Base-by-base conservation (phyloP, 352 stramenopile genomes). In the Thalassiosira hispida region DNA sequence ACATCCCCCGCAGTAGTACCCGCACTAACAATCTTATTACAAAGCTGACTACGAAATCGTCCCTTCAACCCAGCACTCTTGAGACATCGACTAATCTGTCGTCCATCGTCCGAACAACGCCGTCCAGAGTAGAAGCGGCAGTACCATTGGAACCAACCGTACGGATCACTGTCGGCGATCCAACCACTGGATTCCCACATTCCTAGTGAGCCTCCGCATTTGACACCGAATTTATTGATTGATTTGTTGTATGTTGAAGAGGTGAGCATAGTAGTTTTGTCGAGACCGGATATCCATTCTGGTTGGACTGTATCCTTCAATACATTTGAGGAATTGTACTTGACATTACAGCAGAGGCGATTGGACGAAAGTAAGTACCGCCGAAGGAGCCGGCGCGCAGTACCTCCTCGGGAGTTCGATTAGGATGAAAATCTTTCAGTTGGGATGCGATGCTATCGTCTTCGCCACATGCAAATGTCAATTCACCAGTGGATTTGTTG, bases 101-200 rank as follows among this genome's bases (percentile, higher is more conserved):
- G 65, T 14, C 51, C 55, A 75, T 94, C 90, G 57, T 94, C 90
- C 2, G 61, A 75, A 56, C 76, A 92, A 25, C 91, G 64, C 16
- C 90, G 46, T 49, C 91, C 91, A 46, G 83, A 74, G 52, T 94
- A 94, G 38, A 94, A 95, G 23, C 90, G 88, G 76, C 90, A 95
- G 72, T 95, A 95, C 91, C 91, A 95, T 69, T 94, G 88, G 71
- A 95, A 95, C 91, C 91, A 95, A 29, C 91, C 91, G 72, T 94
- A 95, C 0, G 91, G 91, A 84, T 95, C 90, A 3, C 49, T 60
- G 33, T 89, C 73, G 0, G 75, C 51, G 44, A 95, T 95, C 91
- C 91, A 95, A 25, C 89, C 91, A 44, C 53, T 83, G n/a, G 29
- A 73, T 71, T 95, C 91, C 91, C 91, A 95, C 90, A 94, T 94